Base-by-base conservation (phyloP, 1,284 basidiomycete species). In the Tylopilus sp. region DNA sequence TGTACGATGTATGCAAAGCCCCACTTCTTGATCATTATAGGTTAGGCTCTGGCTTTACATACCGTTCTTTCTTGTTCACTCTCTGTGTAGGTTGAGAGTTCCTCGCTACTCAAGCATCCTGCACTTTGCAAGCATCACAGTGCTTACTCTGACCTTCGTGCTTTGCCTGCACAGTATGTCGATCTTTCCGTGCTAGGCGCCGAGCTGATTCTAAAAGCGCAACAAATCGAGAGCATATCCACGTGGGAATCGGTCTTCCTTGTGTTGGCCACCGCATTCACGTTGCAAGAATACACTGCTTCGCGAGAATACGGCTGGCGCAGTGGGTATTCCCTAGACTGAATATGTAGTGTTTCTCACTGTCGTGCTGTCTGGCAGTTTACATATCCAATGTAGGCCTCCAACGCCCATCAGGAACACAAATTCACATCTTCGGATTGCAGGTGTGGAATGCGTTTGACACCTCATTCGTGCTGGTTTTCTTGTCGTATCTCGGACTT, bases 401-500 rank as follows among this genome's bases (percentile, higher is more conserved):
- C n/a, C 8, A 10, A 21, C 30, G 24, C 33, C 42, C 36, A 18
- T 15, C 8, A 35, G 11, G 21, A 36, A 31, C 15, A 15, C 3
- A 2, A 24, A 41, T 45, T 53, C 20, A 43, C 44, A 43, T 37
- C 42, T 51, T 34, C 50, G 7, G 12, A 40, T 44, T 30, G 35
- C 59, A 86, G 84, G 82, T 90, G 65, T 94, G 91, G 91, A 94
- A 92, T 63, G 83, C 83, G 1, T 91, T 94, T 58, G 92, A 94
- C 63, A 80, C 88, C 6, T 73, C 81, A 0, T 93, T 91, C 67
- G 77, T 91, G 44, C 55, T 79, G 31, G 76, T 94, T 39, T 91
- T 89, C 67, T 58, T 89, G 20, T 71, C 75, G 3, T 94, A 91
- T 65, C 66, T 88, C 7, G 71, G 65, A 12, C 70, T 91, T 43